These are phyloP conservation scores for Filobasidium wieringae DNA, from an alignment of 768 basidiomycete species.

Conservation along the genomic window DNA sequence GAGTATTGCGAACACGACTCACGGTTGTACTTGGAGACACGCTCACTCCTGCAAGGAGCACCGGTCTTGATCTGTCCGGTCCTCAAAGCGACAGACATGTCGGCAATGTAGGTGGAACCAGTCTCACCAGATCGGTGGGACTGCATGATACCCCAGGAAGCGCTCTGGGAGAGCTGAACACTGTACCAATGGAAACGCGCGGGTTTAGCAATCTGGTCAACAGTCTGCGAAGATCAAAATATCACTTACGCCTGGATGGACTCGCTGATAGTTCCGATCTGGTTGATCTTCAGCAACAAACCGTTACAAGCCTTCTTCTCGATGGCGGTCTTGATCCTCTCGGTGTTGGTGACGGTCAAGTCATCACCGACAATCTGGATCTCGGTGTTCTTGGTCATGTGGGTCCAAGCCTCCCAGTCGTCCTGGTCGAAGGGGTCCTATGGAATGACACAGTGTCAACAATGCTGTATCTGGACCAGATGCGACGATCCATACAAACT, in stretches of 20 bases:
- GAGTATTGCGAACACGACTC: background rate
- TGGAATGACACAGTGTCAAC: slow-evolving; percentile 51
- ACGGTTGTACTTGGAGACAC: slow-evolving; percentile 58
- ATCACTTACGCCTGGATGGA: slow-evolving; percentile 86
- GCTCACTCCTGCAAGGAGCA: slow-evolving; percentile 89
- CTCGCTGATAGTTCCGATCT: slow-evolving; percentile 97
- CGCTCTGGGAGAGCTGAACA: slow-evolving; percentile 87
- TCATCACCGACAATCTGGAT: slow-evolving; percentile 74
- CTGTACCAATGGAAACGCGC: slow-evolving; percentile 40
- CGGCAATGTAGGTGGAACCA: slow-evolving; percentile 91
- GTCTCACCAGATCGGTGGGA: slow-evolving; percentile 99
- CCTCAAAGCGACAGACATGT: slow-evolving; percentile 77
- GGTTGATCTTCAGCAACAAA: slow-evolving; percentile 96
- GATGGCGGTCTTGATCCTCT: slow-evolving; percentile 94
- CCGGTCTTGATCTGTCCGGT: slow-evolving; percentile 83
- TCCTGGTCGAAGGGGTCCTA: slow-evolving; percentile 97
- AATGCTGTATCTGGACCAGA: slow-evolving; percentile 29
- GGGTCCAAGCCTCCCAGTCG: slow-evolving; percentile 95
- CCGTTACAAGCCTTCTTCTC: slow-evolving; percentile 99
- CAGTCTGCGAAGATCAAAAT: too few relatives aligned
- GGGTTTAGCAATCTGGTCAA: background rate
- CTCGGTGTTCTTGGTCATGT: slow-evolving; percentile 66
- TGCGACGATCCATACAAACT: background rate
- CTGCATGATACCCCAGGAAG: slow-evolving; percentile 99
- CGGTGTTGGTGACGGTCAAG: slow-evolving; percentile 92